Evolutionary conservation across 192 early-diverging fungal genomes (phyloP).

Genomic region (Pilaira anomala): DNA sequence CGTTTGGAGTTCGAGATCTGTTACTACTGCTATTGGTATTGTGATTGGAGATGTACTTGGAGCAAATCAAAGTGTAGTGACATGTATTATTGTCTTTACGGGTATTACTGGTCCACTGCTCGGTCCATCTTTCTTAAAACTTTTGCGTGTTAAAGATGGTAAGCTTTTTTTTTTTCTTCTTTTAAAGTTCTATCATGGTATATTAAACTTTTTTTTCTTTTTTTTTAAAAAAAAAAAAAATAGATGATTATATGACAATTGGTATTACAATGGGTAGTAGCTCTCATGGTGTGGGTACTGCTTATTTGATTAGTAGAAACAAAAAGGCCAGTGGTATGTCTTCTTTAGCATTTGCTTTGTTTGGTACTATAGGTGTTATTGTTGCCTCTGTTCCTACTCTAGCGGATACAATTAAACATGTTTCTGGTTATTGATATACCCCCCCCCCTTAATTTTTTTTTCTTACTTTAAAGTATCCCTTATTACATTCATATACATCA

Average conservation of each 20-base stretch:
- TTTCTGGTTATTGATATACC: slow-evolving; percentile 3
- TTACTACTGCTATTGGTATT: slow-evolving; percentile 31
- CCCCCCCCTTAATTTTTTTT: too few relatives aligned
- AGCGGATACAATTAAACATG: neutral
- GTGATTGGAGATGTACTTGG: slow-evolving; percentile 12
- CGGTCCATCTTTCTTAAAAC: neutral
- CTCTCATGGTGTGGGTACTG: slow-evolving; percentile 29
- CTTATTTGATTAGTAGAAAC: slow-evolving; percentile 11
- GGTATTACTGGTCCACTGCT: slow-evolving; percentile 23
- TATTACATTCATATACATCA: too few relatives aligned
- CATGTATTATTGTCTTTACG: slow-evolving; percentile 23
- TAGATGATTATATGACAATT: slow-evolving; percentile 29
- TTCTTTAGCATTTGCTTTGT: slow-evolving; percentile 19
- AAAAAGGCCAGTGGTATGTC: slow-evolving; percentile 15
- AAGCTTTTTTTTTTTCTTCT: neutral
- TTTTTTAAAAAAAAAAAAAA: too few relatives aligned
- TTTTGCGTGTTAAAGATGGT: slow-evolving; percentile 5
- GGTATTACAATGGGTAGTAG: slow-evolving; percentile 27
- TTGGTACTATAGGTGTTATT: slow-evolving; percentile 20
- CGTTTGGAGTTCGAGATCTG: slow-evolving; percentile 18
- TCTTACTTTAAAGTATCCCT: too few relatives aligned
- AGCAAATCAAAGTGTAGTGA: slow-evolving; percentile 18
- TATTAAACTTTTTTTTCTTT: neutral
- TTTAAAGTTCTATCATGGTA: neutral
- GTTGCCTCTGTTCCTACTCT: slow-evolving; percentile 12